These are phyloP conservation scores for Iris pallida DNA, from an alignment of 116 monocot species.

Conservation along the genomic window DNA sequence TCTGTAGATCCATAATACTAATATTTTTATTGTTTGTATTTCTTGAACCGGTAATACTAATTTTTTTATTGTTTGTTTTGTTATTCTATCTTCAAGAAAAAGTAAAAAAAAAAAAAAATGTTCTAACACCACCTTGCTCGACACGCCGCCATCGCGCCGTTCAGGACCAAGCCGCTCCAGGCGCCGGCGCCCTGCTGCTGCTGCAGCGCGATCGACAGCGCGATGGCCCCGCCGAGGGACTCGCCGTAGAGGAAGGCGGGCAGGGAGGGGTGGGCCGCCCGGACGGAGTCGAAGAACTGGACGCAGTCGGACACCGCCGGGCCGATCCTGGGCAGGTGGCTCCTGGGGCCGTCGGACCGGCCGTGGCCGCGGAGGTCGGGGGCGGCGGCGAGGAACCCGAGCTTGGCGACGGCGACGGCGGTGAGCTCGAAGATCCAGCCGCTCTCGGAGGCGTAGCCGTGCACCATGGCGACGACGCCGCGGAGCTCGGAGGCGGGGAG, in stretches of 20 bases:
- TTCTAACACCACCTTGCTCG: too few species aligned
- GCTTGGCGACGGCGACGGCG: conserved; percentile 55
- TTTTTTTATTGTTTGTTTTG: too few species aligned
- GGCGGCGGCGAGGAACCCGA: conserved; percentile 37
- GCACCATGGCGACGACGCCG: conserved; percentile 62
- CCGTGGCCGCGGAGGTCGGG: conserved; percentile 67
- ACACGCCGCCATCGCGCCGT: conserved; percentile 53
- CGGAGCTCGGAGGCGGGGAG: not conserved
- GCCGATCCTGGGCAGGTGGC: conserved; percentile 23
- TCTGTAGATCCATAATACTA: too few species aligned
- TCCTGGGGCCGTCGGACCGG: conserved; percentile 30
- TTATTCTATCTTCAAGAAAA: too few species aligned
- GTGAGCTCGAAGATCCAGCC: conserved; percentile 57
- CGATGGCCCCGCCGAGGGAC: conserved; percentile 61
- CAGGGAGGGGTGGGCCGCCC: conserved; percentile 11
- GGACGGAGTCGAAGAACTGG: conserved; percentile 28
- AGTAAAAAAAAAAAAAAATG: too few species aligned
- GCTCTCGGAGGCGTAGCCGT: conserved; percentile 54
- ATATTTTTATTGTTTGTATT: too few species aligned
- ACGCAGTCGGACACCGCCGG: conserved; percentile 43
- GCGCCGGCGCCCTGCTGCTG: conserved; percentile 13
- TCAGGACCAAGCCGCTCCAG: conserved; percentile 47
- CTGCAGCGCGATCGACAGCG: conserved; percentile 23
- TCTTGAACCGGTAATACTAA: too few species aligned
- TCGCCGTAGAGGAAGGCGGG: conserved; percentile 67